Percentiles rank a stretch among this genome's conserved stretches.
Conservation (phyloP, 257 asterid genomes). For the Solanum ossicruentum region DNA sequence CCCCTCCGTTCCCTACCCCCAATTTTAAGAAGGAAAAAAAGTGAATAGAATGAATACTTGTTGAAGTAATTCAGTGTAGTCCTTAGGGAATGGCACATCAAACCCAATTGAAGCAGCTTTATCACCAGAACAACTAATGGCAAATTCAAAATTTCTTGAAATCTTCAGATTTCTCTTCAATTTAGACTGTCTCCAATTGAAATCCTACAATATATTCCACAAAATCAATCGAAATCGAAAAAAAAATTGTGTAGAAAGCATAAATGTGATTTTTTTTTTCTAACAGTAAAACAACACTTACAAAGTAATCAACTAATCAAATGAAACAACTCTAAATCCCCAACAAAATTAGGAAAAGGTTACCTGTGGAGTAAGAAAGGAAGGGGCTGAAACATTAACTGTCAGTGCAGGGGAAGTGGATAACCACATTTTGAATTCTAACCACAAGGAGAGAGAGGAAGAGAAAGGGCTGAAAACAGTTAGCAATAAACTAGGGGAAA, state of each 20-base stretch:
- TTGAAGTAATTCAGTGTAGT: slow-evolving; percentile 56
- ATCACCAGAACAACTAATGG: slow-evolving; percentile 19
- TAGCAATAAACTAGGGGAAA: not conserved
- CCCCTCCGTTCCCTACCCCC: not conserved
- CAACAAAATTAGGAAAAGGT: not conserved
- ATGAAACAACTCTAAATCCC: not conserved
- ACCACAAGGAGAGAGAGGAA: not conserved
- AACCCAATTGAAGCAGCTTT: slow-evolving; percentile 27
- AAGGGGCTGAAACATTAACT: slow-evolving; percentile 13
- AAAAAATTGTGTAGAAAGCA: not conserved
- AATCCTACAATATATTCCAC: slow-evolving; percentile 20
- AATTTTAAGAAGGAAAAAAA: not conserved
- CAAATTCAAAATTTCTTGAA: slow-evolving; percentile 19
- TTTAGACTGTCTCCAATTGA: slow-evolving; percentile 10
- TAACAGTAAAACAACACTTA: not conserved
- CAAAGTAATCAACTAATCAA: not conserved
- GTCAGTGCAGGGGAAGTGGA: slow-evolving; percentile 20
- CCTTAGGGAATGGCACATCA: slow-evolving; percentile 57
- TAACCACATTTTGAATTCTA: slow-evolving; percentile 34
- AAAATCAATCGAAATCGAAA: not conserved
- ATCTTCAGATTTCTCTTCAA: slow-evolving; percentile 8
- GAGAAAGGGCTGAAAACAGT: not conserved
- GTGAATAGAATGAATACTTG: slow-evolving; percentile 29
- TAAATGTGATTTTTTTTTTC: not conserved
- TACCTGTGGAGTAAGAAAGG: slow-evolving; percentile 13